Percentiles rank a stretch among this genome's conserved stretches.
These are phyloP conservation scores for Amanita rimosa DNA, from an alignment of 768 basidiomycete genomes.

Conservation along the genomic window DNA sequence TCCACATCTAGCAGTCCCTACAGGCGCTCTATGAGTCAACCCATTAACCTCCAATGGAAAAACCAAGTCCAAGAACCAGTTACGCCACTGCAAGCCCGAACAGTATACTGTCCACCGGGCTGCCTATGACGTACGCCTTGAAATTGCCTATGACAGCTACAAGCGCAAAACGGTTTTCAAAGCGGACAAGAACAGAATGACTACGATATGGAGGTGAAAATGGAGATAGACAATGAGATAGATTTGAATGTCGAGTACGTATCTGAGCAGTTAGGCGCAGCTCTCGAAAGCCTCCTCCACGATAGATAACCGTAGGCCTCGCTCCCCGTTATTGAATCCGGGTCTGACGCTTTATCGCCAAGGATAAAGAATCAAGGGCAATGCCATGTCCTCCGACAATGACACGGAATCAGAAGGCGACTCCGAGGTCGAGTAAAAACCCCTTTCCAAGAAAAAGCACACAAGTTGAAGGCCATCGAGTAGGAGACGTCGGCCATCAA, in stretches of 20 bases:
- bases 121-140: no score
- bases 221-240: constrained; percentile 16
- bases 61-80: constrained; percentile 79
- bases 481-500: constrained; percentile 65
- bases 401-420: constrained; percentile 73
- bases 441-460: constrained; percentile 90
- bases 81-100: constrained; percentile 70
- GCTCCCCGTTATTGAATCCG: no score
- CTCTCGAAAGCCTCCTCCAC: constrained; percentile 66
- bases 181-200: neutral
- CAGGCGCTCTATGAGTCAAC: no score
- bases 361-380: constrained; percentile 59
- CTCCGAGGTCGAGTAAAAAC: constrained; percentile 70
- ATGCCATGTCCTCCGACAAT: constrained; percentile 97
- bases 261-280: constrained; percentile 66
- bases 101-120: no score
- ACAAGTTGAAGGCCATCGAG: constrained; percentile 74
- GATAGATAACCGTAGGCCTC: constrained; percentile 58
- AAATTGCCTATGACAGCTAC: no score
- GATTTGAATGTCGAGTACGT: constrained; percentile 70
- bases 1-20: no score
- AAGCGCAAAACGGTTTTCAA: neutral
- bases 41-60: constrained; percentile 31
- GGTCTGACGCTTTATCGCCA: constrained; percentile 13
- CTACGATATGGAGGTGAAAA: constrained; percentile 12